These are phyloP conservation scores for Aspergillus ruber DNA, from an alignment of 2,329 filamentous ascomycete genomes.

Conservation along the genomic window DNA sequence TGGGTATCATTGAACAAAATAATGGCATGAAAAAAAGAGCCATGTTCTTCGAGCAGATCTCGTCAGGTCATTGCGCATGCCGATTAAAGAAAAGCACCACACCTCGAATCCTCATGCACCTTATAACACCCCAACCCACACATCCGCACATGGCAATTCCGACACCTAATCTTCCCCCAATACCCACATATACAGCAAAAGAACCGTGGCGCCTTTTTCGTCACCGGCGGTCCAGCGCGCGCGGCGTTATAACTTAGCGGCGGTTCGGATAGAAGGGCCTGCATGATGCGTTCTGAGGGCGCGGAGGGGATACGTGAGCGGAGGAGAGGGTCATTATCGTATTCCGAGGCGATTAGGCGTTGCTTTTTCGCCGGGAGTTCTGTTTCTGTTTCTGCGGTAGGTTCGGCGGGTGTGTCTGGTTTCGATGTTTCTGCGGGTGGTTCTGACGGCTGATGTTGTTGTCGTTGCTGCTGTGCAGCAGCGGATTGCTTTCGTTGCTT, in stretches of 20 bases:
- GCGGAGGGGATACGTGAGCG: slow-evolving; percentile 36
- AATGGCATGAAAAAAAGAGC: too few species aligned
- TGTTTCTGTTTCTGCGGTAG: slow-evolving; percentile 4
- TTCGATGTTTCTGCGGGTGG: not conserved
- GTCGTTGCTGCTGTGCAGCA: slow-evolving; percentile 1
- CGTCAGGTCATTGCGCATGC: not conserved
- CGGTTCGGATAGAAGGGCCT: slow-evolving; percentile 40
- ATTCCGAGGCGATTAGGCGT: slow-evolving; percentile 28
- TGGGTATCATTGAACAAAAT: too few species aligned
- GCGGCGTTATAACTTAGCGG: slow-evolving; percentile 43
- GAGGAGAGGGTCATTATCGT: slow-evolving; percentile 38
- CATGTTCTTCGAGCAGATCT: too few species aligned
- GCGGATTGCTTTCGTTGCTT: slow-evolving; percentile 16
- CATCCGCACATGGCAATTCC: slow-evolving; percentile 41
- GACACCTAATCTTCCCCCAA: slow-evolving; percentile 45
- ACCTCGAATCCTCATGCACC: slow-evolving; percentile 43
- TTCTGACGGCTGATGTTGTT: not conserved
- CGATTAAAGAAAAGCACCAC: slow-evolving; percentile 34
- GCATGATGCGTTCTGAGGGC: slow-evolving; percentile 42
- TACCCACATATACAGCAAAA: slow-evolving; percentile 48
- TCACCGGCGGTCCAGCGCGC: slow-evolving; percentile 30
- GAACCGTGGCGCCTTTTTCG: slow-evolving; percentile 29
- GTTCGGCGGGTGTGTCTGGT: not conserved
- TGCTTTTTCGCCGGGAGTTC: not conserved
- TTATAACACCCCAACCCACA: slow-evolving; percentile 45